A percentile compares a stretch with the other conserved stretches of the same genome.
Conservation (phyloP, 2,329 filamentous ascomycete species). For the Furcasterigmium furcatum region DNA sequence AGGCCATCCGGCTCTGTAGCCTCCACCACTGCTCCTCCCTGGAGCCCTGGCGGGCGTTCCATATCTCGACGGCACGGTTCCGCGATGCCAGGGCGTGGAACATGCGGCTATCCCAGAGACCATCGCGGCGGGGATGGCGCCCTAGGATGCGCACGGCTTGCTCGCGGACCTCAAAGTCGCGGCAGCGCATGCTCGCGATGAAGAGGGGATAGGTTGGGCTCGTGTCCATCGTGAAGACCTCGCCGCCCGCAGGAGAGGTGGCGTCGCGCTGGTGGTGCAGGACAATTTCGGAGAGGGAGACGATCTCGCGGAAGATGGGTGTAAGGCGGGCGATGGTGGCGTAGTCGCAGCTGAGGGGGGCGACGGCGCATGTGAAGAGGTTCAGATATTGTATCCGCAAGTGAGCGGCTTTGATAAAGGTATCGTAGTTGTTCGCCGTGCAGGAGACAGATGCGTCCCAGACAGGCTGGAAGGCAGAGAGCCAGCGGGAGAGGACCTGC, state of each 20-base stretch:
- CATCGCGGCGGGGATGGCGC: constrained; percentile 19
- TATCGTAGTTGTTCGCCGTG: neutral
- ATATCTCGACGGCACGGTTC: constrained; percentile 13
- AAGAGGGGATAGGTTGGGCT: constrained; percentile 21
- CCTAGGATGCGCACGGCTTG: constrained; percentile 20
- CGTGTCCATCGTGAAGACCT: constrained; percentile 23
- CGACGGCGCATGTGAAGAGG: constrained; percentile 14
- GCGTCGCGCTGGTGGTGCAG: constrained; percentile 12
- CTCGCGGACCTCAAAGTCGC: constrained; percentile 16
- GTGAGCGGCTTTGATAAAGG: constrained; percentile 16
- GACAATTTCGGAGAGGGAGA: constrained; percentile 15
- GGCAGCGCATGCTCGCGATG: constrained; percentile 19
- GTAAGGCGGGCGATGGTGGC: constrained; percentile 16
- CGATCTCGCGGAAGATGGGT: constrained; percentile 20
- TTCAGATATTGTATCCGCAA: constrained; percentile 21
- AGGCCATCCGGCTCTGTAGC: constrained; percentile 9
- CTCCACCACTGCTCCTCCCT: constrained; percentile 15
- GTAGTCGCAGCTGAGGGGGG: constrained; percentile 17
- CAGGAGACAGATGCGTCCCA: neutral
- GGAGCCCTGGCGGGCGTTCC: constrained; percentile 14
- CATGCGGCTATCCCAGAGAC: constrained; percentile 20
- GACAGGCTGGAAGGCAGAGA: neutral
- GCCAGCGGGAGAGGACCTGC: constrained; percentile 6
- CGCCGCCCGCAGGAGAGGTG: constrained; percentile 2
- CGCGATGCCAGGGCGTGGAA: constrained; percentile 12